A percentile compares a stretch with the other conserved stretches of the same genome.
These are phyloP conservation scores for Ambrosiella beaveri DNA, from an alignment of 2,329 filamentous ascomycete species.

Conservation along the genomic window DNA sequence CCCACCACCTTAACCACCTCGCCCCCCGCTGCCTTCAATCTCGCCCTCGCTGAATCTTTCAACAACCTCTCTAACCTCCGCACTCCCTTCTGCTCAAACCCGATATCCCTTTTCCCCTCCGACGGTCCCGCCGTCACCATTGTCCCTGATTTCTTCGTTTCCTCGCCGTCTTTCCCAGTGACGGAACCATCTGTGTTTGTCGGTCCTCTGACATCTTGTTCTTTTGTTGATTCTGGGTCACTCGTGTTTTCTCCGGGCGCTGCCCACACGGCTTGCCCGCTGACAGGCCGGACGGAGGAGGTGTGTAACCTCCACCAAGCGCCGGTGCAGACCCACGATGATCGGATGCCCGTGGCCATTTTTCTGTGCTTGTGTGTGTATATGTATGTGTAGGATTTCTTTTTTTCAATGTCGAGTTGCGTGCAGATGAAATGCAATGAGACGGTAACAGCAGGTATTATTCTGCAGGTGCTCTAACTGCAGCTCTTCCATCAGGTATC, in stretches of 20 bases:
- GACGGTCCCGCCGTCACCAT: neutral
- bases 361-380: neutral
- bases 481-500: too few species aligned
- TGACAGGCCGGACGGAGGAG: neutral
- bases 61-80: slow-evolving; percentile 7
- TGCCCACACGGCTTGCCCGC: neutral
- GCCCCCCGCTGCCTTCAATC: neutral
- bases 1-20: neutral
- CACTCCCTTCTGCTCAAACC: slow-evolving; percentile 5
- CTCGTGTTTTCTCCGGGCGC: neutral
- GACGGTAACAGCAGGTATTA: neutral
- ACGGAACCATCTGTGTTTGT: too few species aligned
- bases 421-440: neutral
- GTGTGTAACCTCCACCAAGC: neutral
- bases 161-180: neutral
- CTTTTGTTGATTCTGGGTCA: too few species aligned
- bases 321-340: neutral
- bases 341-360: neutral
- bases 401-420: neutral
- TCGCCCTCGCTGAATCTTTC: slow-evolving; percentile 1
- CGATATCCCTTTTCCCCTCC: neutral
- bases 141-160: neutral
- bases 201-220: too few species aligned
- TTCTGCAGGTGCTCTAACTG: too few species aligned
- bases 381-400: neutral